Base-by-base conservation (phyloP, 2,329 filamentous ascomycete species). In the Bipolaris oryzae region DNA sequence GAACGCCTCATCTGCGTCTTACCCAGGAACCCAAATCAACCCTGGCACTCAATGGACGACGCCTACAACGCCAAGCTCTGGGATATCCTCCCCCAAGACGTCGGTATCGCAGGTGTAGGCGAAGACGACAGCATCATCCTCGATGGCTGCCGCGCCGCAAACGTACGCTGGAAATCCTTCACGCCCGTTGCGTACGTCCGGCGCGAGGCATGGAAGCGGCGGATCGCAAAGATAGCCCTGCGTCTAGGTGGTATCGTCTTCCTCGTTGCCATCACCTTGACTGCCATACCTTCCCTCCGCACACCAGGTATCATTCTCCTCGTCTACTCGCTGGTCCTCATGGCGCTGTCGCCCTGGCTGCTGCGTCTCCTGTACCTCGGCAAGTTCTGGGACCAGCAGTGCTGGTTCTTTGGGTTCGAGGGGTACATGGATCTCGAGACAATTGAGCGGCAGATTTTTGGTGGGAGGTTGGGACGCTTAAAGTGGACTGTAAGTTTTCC, bases 1-100 rank as follows among this genome's bases (percentile, higher is more conserved):
- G 80, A 80, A 57, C 76, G 79, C 2, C 64, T 82, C 13, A 75
- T 82, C 10, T 81, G 79, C 62, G 67, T 80, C 1, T 62, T 78
- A 0, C 78, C 80, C 1, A 62, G 62, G 31, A 48, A 58, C 3
- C 66, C 63, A 3, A 60, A 71, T 15, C 66, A 76, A 39, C 72
- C 72, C 1, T 82, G 80, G 79, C 70, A 76, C 34, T 63, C 73
- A 2, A 76, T 78, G 49, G 65, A 74, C 6, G 81, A 83, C 53
- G 66, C 66, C 3, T 82, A 75, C 67, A 63, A 70, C 5, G 67
- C 70, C 6, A 75, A 75, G n/a, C 74, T 82, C 1, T 80, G 79
- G 76, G 79, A 81, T 44, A 78, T 82, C 21, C 64, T 78, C 5
- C 80, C 80, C 0, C 62, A 65, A 25, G 68, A 60, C 0, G 75